Conservation (phyloP, 2,329 filamentous ascomycete species). For the Coleophoma cylindrospora region DNA sequence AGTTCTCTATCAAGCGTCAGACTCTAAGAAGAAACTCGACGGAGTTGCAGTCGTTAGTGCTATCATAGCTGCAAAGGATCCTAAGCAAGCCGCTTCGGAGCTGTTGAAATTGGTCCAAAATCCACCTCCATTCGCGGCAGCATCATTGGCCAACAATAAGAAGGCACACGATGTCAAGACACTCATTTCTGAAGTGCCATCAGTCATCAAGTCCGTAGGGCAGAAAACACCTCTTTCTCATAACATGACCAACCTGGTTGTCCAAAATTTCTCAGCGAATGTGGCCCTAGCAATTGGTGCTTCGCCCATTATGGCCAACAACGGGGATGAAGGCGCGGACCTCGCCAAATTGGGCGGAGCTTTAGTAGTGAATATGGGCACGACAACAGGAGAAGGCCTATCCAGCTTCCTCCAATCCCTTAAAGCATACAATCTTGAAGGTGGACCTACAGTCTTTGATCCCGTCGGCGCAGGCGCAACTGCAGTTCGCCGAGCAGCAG, state of each 20-base stretch:
- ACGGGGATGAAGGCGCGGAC: conserved; percentile 75
- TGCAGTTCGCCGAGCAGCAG: conserved; percentile 62
- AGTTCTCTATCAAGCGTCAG: conserved; percentile 65
- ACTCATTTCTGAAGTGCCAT: conserved; percentile 15
- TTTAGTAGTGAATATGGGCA: conserved; percentile 93
- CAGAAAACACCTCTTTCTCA: conserved; percentile 70
- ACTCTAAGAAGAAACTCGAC: conserved; percentile 55
- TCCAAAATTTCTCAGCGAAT: conserved; percentile 92
- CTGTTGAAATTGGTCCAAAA: conserved; percentile 50
- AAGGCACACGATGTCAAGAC: conserved; percentile 17
- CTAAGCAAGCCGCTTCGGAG: conserved; percentile 54
- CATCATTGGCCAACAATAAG: conserved; percentile 2
- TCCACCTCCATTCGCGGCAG: conserved; percentile 21
- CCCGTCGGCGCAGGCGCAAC: conserved; percentile 90
- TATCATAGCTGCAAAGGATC: conserved; percentile 69
- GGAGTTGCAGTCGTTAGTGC: conserved; percentile 88
- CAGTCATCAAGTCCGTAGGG: conserved; percentile 56
- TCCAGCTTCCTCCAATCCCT: conserved; percentile 70
- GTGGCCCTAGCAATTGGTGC: conserved; percentile 80
- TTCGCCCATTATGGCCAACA: conserved; percentile 91
- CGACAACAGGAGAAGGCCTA: conserved; percentile 71
- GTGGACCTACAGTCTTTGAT: conserved; percentile 76
- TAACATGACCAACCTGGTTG: conserved; percentile 97
- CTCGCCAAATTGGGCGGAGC: conserved; percentile 72
- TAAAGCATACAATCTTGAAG: conserved; percentile 72